Percentiles rank a stretch among this genome's conserved stretches.
Evolutionary conservation across 164 flowering plant genomes (phyloP).

Genomic region (Santalum album): DNA sequence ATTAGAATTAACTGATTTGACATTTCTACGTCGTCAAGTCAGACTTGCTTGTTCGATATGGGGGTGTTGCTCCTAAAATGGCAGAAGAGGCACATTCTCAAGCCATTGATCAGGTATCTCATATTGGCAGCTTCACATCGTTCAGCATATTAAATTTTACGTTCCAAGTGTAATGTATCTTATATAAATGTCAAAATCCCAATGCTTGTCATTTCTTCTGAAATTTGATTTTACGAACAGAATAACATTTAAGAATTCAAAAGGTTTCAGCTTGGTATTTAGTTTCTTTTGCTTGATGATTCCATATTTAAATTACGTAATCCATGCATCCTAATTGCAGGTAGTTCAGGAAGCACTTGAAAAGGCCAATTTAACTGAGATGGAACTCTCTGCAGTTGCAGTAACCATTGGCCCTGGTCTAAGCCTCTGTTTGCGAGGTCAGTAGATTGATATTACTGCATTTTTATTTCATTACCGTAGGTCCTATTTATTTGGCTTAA

Average conservation of each 20-base stretch:
- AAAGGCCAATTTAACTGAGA: constrained; percentile 58
- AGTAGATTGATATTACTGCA: constrained; percentile 5
- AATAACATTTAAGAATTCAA: too few relatives aligned
- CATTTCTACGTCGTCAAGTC: constrained; percentile 40
- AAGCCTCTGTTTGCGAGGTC: constrained; percentile 92
- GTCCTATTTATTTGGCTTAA: too few relatives aligned
- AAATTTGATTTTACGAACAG: too few relatives aligned
- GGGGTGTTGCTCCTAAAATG: constrained; percentile 98
- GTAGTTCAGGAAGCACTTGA: constrained; percentile 81
- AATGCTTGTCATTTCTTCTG: too few relatives aligned
- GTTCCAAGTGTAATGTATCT: too few relatives aligned
- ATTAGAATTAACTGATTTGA: constrained; percentile 5
- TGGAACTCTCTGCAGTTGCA: constrained; percentile 80
- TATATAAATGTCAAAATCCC: too few relatives aligned
- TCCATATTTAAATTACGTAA: neutral
- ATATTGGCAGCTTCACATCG: neutral
- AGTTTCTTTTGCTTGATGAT: neutral
- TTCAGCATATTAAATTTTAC: too few relatives aligned
- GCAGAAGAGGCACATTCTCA: constrained; percentile 82
- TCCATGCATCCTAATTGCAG: constrained; percentile 24
- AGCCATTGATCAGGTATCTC: constrained; percentile 76
- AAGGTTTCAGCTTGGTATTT: too few relatives aligned
- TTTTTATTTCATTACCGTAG: neutral
- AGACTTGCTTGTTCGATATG: constrained; percentile 76
- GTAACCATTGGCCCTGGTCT: constrained; percentile 98